phyloP scores from a whole-genome alignment of 805 yeast genomes.

The Tetrapisispora namnaoensis region DNA sequence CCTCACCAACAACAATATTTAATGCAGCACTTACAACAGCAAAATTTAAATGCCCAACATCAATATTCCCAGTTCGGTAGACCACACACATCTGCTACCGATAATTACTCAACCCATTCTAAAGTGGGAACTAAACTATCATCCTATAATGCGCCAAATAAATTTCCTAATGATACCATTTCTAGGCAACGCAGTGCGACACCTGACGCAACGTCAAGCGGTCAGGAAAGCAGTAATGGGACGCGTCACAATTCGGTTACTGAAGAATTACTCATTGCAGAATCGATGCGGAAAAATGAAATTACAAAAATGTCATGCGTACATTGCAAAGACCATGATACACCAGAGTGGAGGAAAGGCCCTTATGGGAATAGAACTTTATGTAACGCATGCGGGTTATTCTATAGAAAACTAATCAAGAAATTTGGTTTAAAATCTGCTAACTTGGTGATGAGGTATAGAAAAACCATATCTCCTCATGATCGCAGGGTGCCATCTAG shows the following conservation, averaged over 20 bases:
- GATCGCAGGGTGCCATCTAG: slow-evolving; percentile 25
- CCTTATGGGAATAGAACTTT: slow-evolving; percentile 76
- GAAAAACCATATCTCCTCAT: slow-evolving; percentile 18
- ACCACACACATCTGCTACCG: background rate
- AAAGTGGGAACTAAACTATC: background rate
- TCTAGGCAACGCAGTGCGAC: background rate
- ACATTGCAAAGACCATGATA: slow-evolving; percentile 65
- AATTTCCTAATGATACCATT: background rate
- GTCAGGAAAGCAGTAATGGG: background rate
- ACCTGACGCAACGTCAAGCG: background rate
- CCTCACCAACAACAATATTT: background rate
- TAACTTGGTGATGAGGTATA: slow-evolving; percentile 24
- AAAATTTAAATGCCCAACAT: background rate
- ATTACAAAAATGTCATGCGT: slow-evolving; percentile 32
- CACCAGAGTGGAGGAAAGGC: slow-evolving; percentile 94
- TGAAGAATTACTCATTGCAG: slow-evolving; percentile 10
- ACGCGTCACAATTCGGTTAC: slow-evolving; percentile 3
- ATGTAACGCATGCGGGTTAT: slow-evolving; percentile 90
- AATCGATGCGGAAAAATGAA: slow-evolving; percentile 9
- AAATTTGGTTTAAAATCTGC: slow-evolving; percentile 23
- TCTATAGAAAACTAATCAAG: slow-evolving; percentile 51
- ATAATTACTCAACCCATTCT: background rate
- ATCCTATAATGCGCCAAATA: background rate
- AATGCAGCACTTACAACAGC: background rate
- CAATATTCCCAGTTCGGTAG: background rate